Evolutionary conservation across 2,329 filamentous ascomycete genomes (phyloP).

Genomic region (Lasiodiplodia citricola): DNA sequence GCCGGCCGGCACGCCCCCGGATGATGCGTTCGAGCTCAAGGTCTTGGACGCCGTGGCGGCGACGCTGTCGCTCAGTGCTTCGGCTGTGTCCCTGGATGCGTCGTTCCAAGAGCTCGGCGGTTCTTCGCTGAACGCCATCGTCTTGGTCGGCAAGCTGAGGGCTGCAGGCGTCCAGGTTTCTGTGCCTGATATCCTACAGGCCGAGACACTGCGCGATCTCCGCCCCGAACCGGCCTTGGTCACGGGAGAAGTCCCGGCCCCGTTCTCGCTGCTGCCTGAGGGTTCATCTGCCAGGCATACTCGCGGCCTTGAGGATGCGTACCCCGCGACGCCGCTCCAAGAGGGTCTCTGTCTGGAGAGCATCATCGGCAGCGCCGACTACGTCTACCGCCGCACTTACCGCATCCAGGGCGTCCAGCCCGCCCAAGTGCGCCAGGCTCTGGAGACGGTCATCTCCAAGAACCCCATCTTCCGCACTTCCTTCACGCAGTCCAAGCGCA

Average conservation of each 20-base stretch:
- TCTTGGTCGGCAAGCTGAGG: background rate
- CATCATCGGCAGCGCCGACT: background rate
- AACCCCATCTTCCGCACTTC: constrained; percentile 47
- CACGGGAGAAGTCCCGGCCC: background rate
- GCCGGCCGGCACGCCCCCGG: too few relatives aligned
- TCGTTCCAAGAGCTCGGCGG: background rate
- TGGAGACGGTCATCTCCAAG: constrained; percentile 39
- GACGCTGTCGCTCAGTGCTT: background rate
- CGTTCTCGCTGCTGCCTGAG: background rate
- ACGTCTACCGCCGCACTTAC: constrained; percentile 1
- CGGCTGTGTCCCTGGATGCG: background rate
- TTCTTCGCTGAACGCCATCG: background rate
- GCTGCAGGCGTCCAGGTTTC: background rate
- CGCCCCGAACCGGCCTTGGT: background rate
- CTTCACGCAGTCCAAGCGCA: constrained; percentile 30
- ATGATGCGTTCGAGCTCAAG: background rate
- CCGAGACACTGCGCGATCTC: background rate
- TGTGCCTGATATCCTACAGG: background rate
- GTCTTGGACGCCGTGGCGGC: background rate
- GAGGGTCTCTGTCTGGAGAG: background rate
- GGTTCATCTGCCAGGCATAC: constrained; percentile 1
- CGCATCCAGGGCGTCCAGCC: background rate
- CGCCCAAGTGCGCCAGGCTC: constrained; percentile 38
- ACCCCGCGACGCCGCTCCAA: constrained; percentile 25
- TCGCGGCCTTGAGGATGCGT: constrained; percentile 11